Evolutionary conservation across 495 filamentous ascomycete species (phyloP), one percentile per base, ranked within the genome.

Genomic region (Talaromyces trachyspermus): DNA sequence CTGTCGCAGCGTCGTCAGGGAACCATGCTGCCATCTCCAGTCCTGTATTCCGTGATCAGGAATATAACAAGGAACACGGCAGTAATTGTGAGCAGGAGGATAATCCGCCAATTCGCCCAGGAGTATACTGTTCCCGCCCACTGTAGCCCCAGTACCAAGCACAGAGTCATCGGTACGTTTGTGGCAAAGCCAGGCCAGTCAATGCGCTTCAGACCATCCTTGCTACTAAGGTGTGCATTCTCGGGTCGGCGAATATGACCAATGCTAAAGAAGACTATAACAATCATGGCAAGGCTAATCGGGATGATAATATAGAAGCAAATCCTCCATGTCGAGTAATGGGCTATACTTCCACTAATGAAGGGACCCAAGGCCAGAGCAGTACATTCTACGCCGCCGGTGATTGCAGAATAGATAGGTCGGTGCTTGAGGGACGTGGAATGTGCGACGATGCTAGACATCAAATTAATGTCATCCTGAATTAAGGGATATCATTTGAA

Each of bases 121-220:
- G 56, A 44, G 40, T 58, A 55, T 9, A 40, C n/a, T 6, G 35
- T 41, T 1, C 60, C 58, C 7, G 58, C 62, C 27, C 37, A 60
- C 29, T 63, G 46, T 1, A 65, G 38, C 2, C 56, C 58, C 1
- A 65, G 49, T 5, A 66, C 39, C 17, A 63, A 26, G 36, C 69
- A 63, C 17, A 56, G 52, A n/a, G 59, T 47, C 14, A 52, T 60
- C 18, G 40, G 49, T 15, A 67, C 50, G 6, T 61, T 35, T n/a
- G 62, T 40, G 10, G 54, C 19, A 0, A 50, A 44, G 4, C 63
- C 67, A 1, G 57, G 19, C n/a, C 52, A 52, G 29, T 71, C 67
- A 46, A 70, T 54, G 14, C 65, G 60, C 25, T 38, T 66, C 63
- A 43, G 67, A 57, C 33, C 43, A 46, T 38, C 53, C 51, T 6